A percentile compares a stretch with the other conserved stretches of the same genome.
phyloP scores from a whole-genome alignment of 768 basidiomycete genomes.

The Podaxis sp. region DNA sequence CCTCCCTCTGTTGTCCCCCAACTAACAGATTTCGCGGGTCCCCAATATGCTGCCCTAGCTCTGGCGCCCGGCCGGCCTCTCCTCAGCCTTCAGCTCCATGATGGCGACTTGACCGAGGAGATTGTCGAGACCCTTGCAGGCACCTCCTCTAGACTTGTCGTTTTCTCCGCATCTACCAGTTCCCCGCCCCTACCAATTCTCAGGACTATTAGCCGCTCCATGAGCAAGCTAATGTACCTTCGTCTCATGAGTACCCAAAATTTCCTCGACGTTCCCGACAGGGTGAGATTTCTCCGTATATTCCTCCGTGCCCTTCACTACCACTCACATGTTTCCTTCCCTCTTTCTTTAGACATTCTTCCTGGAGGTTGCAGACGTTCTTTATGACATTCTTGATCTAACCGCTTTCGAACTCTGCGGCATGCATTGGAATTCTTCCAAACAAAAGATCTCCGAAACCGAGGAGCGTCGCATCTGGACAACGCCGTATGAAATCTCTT shows the following conservation, averaged over 20 bases:
- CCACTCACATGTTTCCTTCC: conserved; percentile 13
- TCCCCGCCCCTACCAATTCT: conserved; percentile 59
- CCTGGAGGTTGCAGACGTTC: conserved; percentile 39
- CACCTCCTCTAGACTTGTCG: conserved; percentile 49
- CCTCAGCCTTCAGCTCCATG: conserved; percentile 58
- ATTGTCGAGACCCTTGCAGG: conserved; percentile 51
- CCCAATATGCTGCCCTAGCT: conserved; percentile 50
- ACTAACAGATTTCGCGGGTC: conserved; percentile 62
- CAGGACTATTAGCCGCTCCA: conserved; percentile 50
- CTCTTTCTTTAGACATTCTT: conserved; percentile 25
- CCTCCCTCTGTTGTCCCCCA: conserved; percentile 37
- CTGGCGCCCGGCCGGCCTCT: conserved; percentile 70
- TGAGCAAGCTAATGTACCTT: conserved; percentile 64
- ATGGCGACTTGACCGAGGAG: conserved; percentile 58
- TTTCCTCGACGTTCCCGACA: conserved; percentile 48
- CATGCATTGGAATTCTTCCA: conserved; percentile 70
- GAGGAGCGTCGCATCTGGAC: conserved; percentile 48
- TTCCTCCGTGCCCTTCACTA: conserved; percentile 13
- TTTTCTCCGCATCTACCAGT: conserved; percentile 61
- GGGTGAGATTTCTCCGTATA: conserved; percentile 39
- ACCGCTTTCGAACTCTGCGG: conserved; percentile 73
- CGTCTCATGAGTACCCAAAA: conserved; percentile 61
- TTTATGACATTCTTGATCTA: conserved; percentile 61
- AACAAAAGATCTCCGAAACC: conserved; percentile 30
- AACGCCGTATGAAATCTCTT: conserved; percentile 14